Conservation (phyloP, 2,329 filamentous ascomycete genomes). For the Talaromyces islandicus region DNA sequence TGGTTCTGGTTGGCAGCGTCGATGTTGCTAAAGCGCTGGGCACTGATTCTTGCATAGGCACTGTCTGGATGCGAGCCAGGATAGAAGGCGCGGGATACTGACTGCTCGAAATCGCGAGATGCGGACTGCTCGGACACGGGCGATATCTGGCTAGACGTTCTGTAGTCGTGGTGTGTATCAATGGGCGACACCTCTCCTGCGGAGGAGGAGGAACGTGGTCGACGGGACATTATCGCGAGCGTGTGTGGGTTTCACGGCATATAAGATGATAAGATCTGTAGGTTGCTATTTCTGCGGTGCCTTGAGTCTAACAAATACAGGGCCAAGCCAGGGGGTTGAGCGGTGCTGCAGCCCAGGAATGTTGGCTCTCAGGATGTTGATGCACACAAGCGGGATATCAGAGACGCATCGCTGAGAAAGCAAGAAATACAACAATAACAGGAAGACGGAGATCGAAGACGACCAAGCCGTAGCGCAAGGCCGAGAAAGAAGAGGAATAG, state of each 20-base stretch:
- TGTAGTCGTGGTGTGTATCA: neutral
- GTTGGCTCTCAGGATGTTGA: no score
- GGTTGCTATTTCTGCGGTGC: neutral
- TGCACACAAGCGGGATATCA: neutral
- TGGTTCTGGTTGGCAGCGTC: neutral
- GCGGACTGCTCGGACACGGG: conserved; percentile 1
- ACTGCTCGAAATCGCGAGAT: conserved; percentile 5
- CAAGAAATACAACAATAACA: neutral
- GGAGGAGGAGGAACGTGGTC: neutral
- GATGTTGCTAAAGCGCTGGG: conserved; percentile 9
- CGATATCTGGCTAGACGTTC: conserved; percentile 3
- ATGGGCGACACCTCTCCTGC: conserved; percentile 7
- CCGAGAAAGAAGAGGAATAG: neutral
- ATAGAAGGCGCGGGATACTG: conserved; percentile 9
- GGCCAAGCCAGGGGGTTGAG: neutral
- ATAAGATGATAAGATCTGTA: neutral
- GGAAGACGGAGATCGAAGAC: neutral
- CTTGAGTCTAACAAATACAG: neutral
- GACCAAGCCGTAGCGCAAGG: neutral
- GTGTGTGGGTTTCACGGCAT: neutral
- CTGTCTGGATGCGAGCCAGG: conserved; percentile 16
- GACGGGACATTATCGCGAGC: conserved; percentile 6
- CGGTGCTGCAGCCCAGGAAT: neutral
- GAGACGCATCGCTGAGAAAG: neutral
- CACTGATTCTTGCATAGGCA: conserved; percentile 13